Evolutionary conservation across 441 rosid genomes (phyloP), one percentile per base, ranked within the genome.

Genomic region (Jatropha podagrica): DNA sequence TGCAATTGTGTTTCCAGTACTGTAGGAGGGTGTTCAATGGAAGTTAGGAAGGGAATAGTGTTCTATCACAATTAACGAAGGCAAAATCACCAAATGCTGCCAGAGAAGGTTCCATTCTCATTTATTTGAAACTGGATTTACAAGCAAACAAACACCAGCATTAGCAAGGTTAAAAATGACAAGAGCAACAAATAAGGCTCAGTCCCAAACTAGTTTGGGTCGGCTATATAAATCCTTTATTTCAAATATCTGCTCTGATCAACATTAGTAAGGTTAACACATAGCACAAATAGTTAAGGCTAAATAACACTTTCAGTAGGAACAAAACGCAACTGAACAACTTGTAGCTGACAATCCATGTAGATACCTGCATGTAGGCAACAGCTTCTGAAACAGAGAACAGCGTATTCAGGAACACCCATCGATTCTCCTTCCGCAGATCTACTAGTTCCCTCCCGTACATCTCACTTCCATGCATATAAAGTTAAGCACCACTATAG

Each of bases 331-430:
- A 48, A 37, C 37, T 18, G 2, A 15, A 46, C n/a, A 46, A 59
- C 55, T 76, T 27, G 38, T 55, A 37, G 51, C 59, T 72, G 13
- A 38, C 38, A 71, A 12, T 44, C 59, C 15, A 38, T 62, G 44
- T 41, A 72, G 78, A 46, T 82, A 95, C 99, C 96, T 95, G 98
- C 90, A 92, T 92, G 83, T 84, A 95, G 54, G 98, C 97, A 80
- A 95, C 93, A 73, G 96, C 99, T 83, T 95, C 99, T 62, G 99
- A 95, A 77, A 95, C 99, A 56, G 99, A 95, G 82, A 95, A 95
- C 23, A 95, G 84, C 4, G 99, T 95, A 80, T 95, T 93, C 80
- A 95, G 91, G 79, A 95, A 95, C 81, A 83, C 98, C 99, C 98
- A 95, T 58, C 91, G 95, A 78, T 83, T 86, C 85, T 92, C 92